A percentile compares a stretch with the other conserved stretches of the same genome.
phyloP scores from a whole-genome alignment of 164 flowering plant genomes.

The Cinnamomum micranthum region DNA sequence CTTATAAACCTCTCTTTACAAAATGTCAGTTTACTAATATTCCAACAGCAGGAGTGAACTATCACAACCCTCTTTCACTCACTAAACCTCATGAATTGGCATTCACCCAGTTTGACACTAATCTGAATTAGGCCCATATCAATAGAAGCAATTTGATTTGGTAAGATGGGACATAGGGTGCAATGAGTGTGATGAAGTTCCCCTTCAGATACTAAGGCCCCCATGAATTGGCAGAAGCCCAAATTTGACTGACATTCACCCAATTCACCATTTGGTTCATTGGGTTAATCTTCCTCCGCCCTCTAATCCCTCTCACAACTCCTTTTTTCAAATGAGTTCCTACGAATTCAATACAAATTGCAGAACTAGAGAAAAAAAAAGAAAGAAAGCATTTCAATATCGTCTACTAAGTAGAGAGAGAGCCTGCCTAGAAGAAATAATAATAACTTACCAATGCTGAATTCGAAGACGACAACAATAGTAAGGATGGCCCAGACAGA shows the following conservation, averaged over 20 bases:
- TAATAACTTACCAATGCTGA: slow-evolving; percentile 57
- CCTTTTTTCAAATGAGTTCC: neutral
- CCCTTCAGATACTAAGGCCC: too few species aligned
- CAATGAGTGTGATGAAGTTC: too few species aligned
- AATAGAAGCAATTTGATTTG: too few species aligned
- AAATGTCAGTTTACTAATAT: neutral
- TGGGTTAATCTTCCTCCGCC: neutral
- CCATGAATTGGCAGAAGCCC: too few species aligned
- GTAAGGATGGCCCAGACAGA: slow-evolving; percentile 85
- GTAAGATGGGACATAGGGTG: too few species aligned
- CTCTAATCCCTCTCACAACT: neutral
- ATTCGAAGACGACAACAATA: slow-evolving; percentile 80
- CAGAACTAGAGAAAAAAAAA: too few species aligned
- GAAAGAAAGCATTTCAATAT: too few species aligned
- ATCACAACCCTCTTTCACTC: neutral
- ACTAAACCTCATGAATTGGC: neutral
- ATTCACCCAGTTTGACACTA: neutral
- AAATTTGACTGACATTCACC: too few species aligned
- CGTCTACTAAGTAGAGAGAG: neutral
- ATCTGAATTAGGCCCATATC: neutral
- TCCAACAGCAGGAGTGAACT: neutral
- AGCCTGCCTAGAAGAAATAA: too few species aligned
- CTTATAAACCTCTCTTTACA: neutral
- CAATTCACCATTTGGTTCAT: neutral
- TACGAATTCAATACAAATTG: too few species aligned